Evolutionary conservation across 2,329 filamentous ascomycete genomes (phyloP).

Genomic region (Emericellopsis cladophorae): DNA sequence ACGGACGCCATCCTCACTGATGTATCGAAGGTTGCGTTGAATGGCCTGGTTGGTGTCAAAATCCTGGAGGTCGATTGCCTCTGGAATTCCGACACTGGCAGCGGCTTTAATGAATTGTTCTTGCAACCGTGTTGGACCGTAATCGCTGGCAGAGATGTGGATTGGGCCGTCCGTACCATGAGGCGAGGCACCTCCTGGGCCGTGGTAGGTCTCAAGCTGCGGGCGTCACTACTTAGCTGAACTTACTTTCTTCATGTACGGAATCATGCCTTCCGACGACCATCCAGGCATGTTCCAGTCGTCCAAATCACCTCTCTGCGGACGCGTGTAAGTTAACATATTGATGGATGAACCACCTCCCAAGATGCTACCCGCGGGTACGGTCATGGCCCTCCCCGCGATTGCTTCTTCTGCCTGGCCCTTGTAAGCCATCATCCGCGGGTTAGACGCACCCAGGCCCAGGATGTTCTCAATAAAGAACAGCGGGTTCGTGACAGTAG

Average conservation of each 20-base stretch:
- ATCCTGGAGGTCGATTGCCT: conserved; percentile 40
- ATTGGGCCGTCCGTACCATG: conserved; percentile 45
- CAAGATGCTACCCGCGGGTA: conserved; percentile 13
- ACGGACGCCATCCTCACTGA: conserved; percentile 28
- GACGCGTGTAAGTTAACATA: conserved; percentile 18
- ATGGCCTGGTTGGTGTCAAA: conserved; percentile 25
- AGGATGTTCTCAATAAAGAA: conserved; percentile 10
- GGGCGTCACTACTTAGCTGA: too few relatives aligned
- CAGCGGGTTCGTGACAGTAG: conserved; percentile 13
- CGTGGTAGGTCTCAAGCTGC: conserved; percentile 46
- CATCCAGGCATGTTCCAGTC: conserved; percentile 20
- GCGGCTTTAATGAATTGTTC: conserved; percentile 37
- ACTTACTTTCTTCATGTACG: conserved; percentile 16
- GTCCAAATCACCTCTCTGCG: conserved; percentile 17
- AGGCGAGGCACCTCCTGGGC: conserved; percentile 23
- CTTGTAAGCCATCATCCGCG: conserved; percentile 13
- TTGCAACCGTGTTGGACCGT: conserved; percentile 22
- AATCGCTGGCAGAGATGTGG: conserved; percentile 33
- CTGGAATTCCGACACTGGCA: conserved; percentile 30
- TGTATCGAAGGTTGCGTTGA: conserved; percentile 22
- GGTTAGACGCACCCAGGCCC: conserved; percentile 7
- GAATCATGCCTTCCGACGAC: conserved; percentile 16
- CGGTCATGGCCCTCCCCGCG: too few relatives aligned
- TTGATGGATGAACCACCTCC: conserved; percentile 19
- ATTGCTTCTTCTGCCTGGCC: conserved; percentile 10